Percentiles rank a stretch among this genome's conserved stretches.
Evolutionary conservation across 768 basidiomycete species (phyloP).

Genomic region (Suillus subluteus): DNA sequence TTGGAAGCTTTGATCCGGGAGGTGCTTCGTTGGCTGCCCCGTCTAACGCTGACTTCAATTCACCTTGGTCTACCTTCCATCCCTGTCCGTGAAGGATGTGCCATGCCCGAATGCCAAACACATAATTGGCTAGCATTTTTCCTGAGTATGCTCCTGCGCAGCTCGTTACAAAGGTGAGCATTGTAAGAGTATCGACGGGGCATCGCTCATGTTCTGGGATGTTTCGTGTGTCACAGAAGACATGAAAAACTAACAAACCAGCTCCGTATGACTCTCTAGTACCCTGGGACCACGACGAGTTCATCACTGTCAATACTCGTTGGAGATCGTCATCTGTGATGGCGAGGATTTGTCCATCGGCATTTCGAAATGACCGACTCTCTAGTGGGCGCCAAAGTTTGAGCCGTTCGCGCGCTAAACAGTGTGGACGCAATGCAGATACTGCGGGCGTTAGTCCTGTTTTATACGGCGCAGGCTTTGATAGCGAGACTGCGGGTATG

Average conservation of each 20-base stretch:
- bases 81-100: not conserved
- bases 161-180: conserved; percentile 39
- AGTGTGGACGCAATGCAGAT: not conserved
- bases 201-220: conserved; percentile 23
- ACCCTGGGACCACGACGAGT: conserved; percentile 28
- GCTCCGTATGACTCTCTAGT: conserved; percentile 41
- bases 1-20: not conserved
- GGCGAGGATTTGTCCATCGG: not conserved
- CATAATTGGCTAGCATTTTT: conserved; percentile 18
- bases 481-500: not conserved
- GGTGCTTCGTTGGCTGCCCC: not conserved
- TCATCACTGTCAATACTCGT: conserved; percentile 10
- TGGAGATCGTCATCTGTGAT: not conserved
- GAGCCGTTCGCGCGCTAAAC: not conserved
- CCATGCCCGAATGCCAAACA: not conserved
- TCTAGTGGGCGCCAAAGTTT: not conserved
- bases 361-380: not conserved
- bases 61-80: not conserved
- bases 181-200: conserved; percentile 28
- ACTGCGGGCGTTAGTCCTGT: not conserved
- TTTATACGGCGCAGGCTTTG: not conserved
- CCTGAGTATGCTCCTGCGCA: too few relatives aligned
- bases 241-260: conserved; percentile 42
- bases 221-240: conserved; percentile 40
- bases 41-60: not conserved